These are phyloP conservation scores for Naematelia encephala DNA, from an alignment of 768 basidiomycete genomes.

Conservation along the genomic window DNA sequence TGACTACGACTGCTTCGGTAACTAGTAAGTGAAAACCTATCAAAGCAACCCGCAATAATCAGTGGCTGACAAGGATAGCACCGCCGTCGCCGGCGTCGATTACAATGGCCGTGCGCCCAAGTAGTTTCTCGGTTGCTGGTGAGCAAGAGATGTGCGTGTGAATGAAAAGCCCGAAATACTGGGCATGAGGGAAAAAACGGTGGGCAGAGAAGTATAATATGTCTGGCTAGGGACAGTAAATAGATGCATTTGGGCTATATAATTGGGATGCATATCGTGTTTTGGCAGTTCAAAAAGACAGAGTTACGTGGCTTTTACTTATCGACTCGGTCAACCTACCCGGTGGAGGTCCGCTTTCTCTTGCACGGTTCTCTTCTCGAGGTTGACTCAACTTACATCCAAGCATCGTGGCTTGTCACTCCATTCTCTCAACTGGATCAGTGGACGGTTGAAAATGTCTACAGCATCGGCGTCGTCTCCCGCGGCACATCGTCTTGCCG, in stretches of 20 bases:
- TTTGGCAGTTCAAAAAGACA: neutral
- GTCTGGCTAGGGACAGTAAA: neutral
- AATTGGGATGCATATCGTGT: neutral
- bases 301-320: neutral
- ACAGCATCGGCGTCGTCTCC: neutral
- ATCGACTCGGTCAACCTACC: no score
- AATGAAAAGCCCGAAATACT: neutral
- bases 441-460: neutral
- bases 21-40: constrained; percentile 57
- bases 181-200: neutral
- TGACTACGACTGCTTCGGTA: constrained; percentile 55
- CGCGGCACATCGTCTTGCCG: neutral
- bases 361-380: no score
- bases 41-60: neutral
- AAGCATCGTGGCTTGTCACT: no score
- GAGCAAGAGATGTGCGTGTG: no score
- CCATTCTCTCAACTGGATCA: no score
- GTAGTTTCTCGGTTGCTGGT: no score
- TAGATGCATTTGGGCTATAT: neutral
- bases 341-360: no score
- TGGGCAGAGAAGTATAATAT: neutral
- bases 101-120: constrained; percentile 33
- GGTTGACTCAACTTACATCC: no score
- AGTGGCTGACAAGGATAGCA: constrained; percentile 7
- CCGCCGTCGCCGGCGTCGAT: constrained; percentile 22